Evolutionary conservation across 2,329 filamentous ascomycete genomes (phyloP), one percentile per base, ranked within the genome.

Genomic region (Cladosporium phlei): DNA sequence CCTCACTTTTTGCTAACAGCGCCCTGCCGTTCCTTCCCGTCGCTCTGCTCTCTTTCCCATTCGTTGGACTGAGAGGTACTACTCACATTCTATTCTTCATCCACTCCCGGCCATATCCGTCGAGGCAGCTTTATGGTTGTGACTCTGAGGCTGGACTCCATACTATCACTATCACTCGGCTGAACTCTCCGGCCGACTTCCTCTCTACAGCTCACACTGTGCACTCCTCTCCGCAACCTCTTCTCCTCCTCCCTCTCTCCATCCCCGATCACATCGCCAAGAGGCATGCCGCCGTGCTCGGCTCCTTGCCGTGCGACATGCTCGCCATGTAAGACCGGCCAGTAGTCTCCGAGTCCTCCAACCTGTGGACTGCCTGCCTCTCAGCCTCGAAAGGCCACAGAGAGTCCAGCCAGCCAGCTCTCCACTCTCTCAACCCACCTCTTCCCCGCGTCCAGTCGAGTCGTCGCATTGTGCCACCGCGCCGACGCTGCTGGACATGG

Each of bases 241-340:
- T 24, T 38, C 20, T 3, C 14, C 22, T 17, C 34, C n/a, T 21
- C 21, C 2, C 19, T 19, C 11, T 19, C 30, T n/a, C 29, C 14
- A 16, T 32, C 14, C 9, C 17, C 29, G 7, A 17, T 17, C 30
- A 10, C 28, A 25, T 47, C 34, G 37, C 27, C 34, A 32, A n/a
- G 25, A 47, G 37, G 27, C 28, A 47, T 39, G 37, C 44, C 44
- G 44, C 44, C n/a, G n/a, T n/a, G 34, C 37, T 21, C 34, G 34
- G 37, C 37, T 39, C 22, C 37, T 47, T 32, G 44, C 34, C 25
- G 37, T 32, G 37, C 34, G 35, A 27, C 44, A 33, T 32, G 16
- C 44, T 29, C 21, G 35, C 35, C 45, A 39, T 28, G 30, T 20
- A 16, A 29, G 35, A 32, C 35, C 27, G 35, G 35, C 34, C 14